Percentiles rank a stretch among this genome's conserved stretches.
These are phyloP conservation scores for Taxawa tesnikishii DNA, from an alignment of 2,329 filamentous ascomycete genomes.

Conservation along the genomic window DNA sequence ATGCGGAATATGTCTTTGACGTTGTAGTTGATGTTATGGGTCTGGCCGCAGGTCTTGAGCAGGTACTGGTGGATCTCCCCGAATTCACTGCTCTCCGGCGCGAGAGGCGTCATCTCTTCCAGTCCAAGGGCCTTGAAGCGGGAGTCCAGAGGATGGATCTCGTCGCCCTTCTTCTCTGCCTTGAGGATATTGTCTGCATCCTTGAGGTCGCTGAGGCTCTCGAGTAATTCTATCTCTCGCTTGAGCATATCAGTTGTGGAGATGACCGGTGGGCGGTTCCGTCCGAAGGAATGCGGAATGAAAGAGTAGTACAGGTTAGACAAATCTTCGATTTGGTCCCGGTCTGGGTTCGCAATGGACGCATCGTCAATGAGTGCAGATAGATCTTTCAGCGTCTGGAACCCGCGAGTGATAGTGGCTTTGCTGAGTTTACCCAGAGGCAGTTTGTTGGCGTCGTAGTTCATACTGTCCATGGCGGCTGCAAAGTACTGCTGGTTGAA, in stretches of 20 bases:
- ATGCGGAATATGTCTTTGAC: conserved; percentile 74
- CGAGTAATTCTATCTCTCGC: conserved; percentile 65
- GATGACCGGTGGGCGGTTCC: conserved; percentile 60
- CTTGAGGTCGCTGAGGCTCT: conserved; percentile 77
- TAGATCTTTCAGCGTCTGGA: conserved; percentile 64
- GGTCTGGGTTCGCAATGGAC: conserved; percentile 34
- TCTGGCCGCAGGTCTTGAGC: conserved; percentile 50
- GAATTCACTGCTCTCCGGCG: conserved; percentile 50
- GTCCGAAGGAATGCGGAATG: conserved; percentile 73
- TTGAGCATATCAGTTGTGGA: conserved; percentile 46
- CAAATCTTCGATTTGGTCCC: too few relatives aligned
- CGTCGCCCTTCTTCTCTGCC: conserved; percentile 34
- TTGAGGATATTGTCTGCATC: conserved; percentile 69
- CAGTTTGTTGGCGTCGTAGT: conserved; percentile 64
- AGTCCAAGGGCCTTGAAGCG: conserved; percentile 61
- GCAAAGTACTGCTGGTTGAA: conserved; percentile 68
- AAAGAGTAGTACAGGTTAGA: conserved; percentile 71
- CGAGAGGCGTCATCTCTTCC: conserved; percentile 63
- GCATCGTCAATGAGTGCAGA: conserved; percentile 51
- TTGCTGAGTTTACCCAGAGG: conserved; percentile 79
- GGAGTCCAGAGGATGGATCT: conserved; percentile 54
- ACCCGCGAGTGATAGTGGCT: conserved; percentile 61
- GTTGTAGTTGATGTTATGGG: conserved; percentile 49
- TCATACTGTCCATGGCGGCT: conserved; percentile 51
- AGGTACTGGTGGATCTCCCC: conserved; percentile 54